These are phyloP conservation scores for Wickerhamomyces alni DNA, from an alignment of 805 yeast species.

Conservation along the genomic window DNA sequence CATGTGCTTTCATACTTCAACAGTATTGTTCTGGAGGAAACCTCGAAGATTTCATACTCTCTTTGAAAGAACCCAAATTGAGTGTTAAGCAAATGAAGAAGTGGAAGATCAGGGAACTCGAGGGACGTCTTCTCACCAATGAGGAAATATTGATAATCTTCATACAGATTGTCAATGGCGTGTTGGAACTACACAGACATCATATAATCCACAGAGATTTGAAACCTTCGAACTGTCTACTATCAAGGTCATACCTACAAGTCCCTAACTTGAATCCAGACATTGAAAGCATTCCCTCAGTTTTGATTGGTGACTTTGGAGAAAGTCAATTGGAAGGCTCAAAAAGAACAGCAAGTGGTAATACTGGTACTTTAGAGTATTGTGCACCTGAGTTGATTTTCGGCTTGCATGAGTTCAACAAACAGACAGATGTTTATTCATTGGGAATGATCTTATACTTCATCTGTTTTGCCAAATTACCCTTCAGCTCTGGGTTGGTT, in stretches of 20 bases:
- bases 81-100: slow-evolving; percentile 33
- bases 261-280: slow-evolving; percentile 10
- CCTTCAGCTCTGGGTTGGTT: slow-evolving; percentile 44
- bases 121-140: slow-evolving; percentile 36
- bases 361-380: slow-evolving; percentile 83
- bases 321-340: slow-evolving; percentile 77
- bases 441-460: slow-evolving; percentile 79
- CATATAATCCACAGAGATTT: slow-evolving; percentile 85
- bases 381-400: slow-evolving; percentile 66
- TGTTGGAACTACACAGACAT: slow-evolving; percentile 61
- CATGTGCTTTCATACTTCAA: slow-evolving; percentile 75
- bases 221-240: slow-evolving; percentile 82
- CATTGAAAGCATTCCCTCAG: slow-evolving; percentile 44
- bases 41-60: slow-evolving; percentile 56
- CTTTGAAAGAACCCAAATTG: slow-evolving; percentile 30
- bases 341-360: slow-evolving; percentile 62
- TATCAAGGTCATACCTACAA: slow-evolving; percentile 27
- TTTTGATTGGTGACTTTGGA: slow-evolving; percentile 84
- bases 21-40: slow-evolving; percentile 91
- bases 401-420: slow-evolving; percentile 45
- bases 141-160: slow-evolving; percentile 65
- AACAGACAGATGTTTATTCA: slow-evolving; percentile 74
- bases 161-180: slow-evolving; percentile 63
- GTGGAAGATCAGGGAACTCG: slow-evolving; percentile 20
- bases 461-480: slow-evolving; percentile 65